Percentiles rank a stretch among this genome's conserved stretches.
phyloP scores from a whole-genome alignment of 2,329 filamentous ascomycete genomes.

The Sclerotiophoma versabilis region DNA sequence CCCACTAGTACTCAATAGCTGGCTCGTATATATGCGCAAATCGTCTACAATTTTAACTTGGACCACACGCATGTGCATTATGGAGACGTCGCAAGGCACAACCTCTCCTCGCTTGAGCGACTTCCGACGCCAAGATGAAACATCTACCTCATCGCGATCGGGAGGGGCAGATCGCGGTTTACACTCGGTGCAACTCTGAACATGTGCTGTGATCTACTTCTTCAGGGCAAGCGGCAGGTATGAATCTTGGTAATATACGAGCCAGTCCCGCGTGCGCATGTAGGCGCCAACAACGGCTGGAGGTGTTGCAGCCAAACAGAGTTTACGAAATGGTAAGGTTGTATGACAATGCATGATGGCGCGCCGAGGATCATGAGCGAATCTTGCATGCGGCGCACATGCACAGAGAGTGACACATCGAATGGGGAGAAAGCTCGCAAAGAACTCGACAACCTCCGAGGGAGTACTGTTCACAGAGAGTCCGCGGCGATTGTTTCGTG shows the following conservation, averaged over 20 bases:
- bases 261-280: slow-evolving; percentile 10
- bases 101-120: neutral
- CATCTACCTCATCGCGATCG: neutral
- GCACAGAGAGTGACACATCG: slow-evolving; percentile 15
- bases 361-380: slow-evolving; percentile 28
- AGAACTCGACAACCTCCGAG: slow-evolving; percentile 1
- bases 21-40: no score
- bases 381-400: slow-evolving; percentile 35
- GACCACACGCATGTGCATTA: no score
- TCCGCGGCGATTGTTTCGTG: neutral
- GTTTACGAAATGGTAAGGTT: slow-evolving; percentile 11
- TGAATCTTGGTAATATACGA: slow-evolving; percentile 12
- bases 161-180: slow-evolving; percentile 4
- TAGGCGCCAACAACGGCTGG: slow-evolving; percentile 18
- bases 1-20: no score
- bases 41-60: no score
- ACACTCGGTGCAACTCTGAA: slow-evolving; percentile 1
- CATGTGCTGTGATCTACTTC: neutral
- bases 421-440: slow-evolving; percentile 15
- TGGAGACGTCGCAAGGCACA: no score
- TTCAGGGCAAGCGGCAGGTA: slow-evolving; percentile 5
- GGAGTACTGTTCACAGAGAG: neutral
- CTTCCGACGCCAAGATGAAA: neutral
- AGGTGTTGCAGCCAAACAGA: slow-evolving; percentile 16
- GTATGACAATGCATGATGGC: slow-evolving; percentile 22